Percentiles rank a stretch among this genome's conserved stretches.
These are phyloP conservation scores for Corylus heterophylla DNA, from an alignment of 306 rosid genomes.

Conservation along the genomic window DNA sequence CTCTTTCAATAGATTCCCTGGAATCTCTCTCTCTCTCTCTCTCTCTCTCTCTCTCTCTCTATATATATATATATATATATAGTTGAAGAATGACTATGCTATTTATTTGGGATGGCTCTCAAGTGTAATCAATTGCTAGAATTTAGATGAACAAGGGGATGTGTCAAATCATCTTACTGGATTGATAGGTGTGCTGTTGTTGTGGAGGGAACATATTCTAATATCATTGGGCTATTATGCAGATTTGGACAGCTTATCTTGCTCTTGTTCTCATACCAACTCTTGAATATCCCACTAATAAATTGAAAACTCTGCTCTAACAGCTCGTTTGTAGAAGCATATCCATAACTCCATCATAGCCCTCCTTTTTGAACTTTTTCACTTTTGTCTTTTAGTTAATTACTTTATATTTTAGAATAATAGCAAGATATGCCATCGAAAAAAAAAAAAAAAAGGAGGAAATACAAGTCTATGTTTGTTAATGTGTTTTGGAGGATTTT, in stretches of 20 bases:
- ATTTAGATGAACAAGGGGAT: not conserved
- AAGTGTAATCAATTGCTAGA: not conserved
- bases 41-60: too few species aligned
- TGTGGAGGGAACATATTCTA: constrained; percentile 45
- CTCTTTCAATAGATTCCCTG: too few species aligned
- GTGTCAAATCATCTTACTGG: not conserved
- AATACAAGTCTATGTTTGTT: too few species aligned
- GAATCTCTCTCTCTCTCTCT: too few species aligned
- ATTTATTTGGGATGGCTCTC: too few species aligned
- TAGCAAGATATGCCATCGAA: not conserved
- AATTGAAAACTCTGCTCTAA: constrained; percentile 32
- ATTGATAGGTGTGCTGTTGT: constrained; percentile 34
- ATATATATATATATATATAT: too few species aligned
- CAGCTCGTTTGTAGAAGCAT: constrained; percentile 13
- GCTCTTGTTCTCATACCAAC: constrained; percentile 3
- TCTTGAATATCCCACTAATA: not conserved
- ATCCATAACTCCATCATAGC: not conserved
- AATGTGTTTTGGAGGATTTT: too few species aligned
- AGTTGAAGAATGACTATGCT: too few species aligned
- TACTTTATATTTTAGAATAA: not conserved
- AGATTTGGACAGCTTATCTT: constrained; percentile 42
- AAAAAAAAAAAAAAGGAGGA: not conserved
- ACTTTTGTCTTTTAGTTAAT: not conserved
- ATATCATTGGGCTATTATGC: constrained; percentile 12
- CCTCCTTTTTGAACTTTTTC: not conserved